A percentile compares a stretch with the other conserved stretches of the same genome.
Conservation (phyloP, 805 yeast species). For the Hemisphaericaspora nanyangensis region DNA sequence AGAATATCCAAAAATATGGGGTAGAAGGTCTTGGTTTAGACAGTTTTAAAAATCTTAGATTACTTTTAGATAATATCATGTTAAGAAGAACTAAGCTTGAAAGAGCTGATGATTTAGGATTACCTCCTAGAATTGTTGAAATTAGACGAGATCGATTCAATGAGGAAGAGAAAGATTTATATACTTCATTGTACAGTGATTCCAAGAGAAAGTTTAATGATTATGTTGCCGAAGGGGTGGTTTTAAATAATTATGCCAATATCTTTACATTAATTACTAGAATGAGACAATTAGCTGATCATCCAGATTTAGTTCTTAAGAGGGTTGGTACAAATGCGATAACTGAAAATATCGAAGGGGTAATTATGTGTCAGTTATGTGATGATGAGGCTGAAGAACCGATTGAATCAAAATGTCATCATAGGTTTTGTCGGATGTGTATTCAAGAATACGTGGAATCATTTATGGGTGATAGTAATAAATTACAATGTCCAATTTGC, state of each 20-base stretch:
- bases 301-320: conserved; percentile 90
- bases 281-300: conserved; percentile 98
- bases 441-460: conserved; percentile 86
- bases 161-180: conserved; percentile 91
- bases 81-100: conserved; percentile 92
- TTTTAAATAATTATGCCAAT: conserved; percentile 92
- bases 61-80: conserved; percentile 77
- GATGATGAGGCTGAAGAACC: conserved; percentile 99
- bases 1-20: conserved; percentile 86
- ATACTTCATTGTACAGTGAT: conserved; percentile 82
- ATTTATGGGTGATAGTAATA: conserved; percentile 55
- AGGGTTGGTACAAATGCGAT: conserved; percentile 46
- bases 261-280: conserved; percentile 93
- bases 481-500: conserved; percentile 90
- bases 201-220: conserved; percentile 84
- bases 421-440: conserved; percentile 89
- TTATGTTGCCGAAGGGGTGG: conserved; percentile 94
- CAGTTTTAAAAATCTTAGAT: conserved; percentile 74
- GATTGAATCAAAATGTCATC: conserved; percentile 90
- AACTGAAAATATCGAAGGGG: conserved; percentile 44
- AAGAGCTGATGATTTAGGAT: conserved; percentile 94
- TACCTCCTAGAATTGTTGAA: conserved; percentile 94
- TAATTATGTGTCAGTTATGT: conserved; percentile 82
- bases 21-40: conserved; percentile 75
- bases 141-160: conserved; percentile 84